Evolutionary conservation across 208 protist genomes (phyloP), one percentile per base, ranked within the genome.

Genomic region (Trypanosoma rangeli): DNA sequence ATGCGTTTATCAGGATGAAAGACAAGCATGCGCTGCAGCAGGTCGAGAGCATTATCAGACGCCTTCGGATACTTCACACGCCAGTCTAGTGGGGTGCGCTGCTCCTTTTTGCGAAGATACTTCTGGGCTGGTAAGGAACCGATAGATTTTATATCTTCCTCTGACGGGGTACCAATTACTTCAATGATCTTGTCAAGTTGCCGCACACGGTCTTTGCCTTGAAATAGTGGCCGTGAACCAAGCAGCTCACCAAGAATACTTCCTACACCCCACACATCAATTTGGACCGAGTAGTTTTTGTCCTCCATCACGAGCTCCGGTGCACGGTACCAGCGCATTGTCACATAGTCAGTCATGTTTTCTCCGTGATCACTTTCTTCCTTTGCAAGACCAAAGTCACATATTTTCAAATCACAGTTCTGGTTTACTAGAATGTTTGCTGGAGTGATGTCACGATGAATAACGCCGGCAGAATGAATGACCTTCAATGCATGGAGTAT

Each of bases 341-440:
- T 97, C 64, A 98, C 94, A 78, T 98, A 98, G 73, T 97, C 93
- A 24, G 94, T 98, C 90, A 97, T 94, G 78, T 95, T 84, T 62
- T 95, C 86, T 8, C 83, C 90, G 65, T 94, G 85, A 52, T 95
- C 86, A 50, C 78, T 86, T 70, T 93, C 89, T 64, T 95, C 90
- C 77, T 94, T 92, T 16, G 93, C 90, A 28, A 98, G 84, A 1
- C 94, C 95, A 77, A 98, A 98, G 84, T 98, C 97, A 66, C 93
- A 97, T 58, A 99, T 98, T 84, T 98, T 99, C 18, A 99, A 72
- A 64, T 98, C 96, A 79, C 97, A 99, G 79, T 98, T 98, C 33
- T 86, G 96, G 85, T 99, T 99, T 22, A 98, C 86, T 42, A 99
- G 80, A 56, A 99, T 94, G 83, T 99, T 99, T 35, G 90, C 90